Conservation (phyloP, 2,329 filamentous ascomycete genomes). For the Neonectria ditissima region DNA sequence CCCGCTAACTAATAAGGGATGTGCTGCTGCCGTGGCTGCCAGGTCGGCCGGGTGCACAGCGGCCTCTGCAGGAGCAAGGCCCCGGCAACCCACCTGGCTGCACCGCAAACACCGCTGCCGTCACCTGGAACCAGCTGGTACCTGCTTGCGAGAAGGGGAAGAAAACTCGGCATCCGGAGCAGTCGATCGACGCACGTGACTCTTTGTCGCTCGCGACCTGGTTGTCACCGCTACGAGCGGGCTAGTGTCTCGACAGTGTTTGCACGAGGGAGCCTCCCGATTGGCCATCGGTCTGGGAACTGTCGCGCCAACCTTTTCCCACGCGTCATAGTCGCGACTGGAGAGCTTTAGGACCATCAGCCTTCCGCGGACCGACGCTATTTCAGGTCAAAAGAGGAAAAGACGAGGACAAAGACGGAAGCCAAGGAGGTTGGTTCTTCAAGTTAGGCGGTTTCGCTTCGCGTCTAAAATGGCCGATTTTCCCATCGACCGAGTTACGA, state of each 20-base stretch:
- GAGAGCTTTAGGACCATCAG: slow-evolving; percentile 17
- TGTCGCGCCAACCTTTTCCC: slow-evolving; percentile 30
- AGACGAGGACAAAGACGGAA: slow-evolving; percentile 3
- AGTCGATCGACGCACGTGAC: slow-evolving; percentile 36
- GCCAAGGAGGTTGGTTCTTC: slow-evolving; percentile 15
- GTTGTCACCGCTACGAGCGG: not conserved
- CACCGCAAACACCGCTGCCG: slow-evolving; percentile 2
- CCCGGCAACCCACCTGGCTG: not conserved
- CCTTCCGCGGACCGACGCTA: slow-evolving; percentile 20
- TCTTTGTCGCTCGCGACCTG: slow-evolving; percentile 5
- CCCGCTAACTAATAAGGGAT: slow-evolving; percentile 44
- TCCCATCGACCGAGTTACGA: not conserved
- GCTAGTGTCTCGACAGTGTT: slow-evolving; percentile 22
- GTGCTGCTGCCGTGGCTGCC: slow-evolving; percentile 19
- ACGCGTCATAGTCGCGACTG: slow-evolving; percentile 46
- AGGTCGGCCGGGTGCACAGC: slow-evolving; percentile 16
- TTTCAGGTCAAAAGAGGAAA: slow-evolving; percentile 18
- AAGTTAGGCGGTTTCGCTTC: not conserved
- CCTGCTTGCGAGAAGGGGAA: slow-evolving; percentile 6
- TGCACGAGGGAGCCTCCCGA: slow-evolving; percentile 35
- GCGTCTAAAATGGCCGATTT: slow-evolving; percentile 10
- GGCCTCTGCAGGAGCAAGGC: slow-evolving; percentile 21
- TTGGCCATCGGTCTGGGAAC: slow-evolving; percentile 31
- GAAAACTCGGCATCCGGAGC: slow-evolving; percentile 6
- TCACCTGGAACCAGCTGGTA: not conserved